These are phyloP conservation scores for Tuber aestivum DNA, from an alignment of 495 filamentous ascomycete genomes.

Conservation along the genomic window DNA sequence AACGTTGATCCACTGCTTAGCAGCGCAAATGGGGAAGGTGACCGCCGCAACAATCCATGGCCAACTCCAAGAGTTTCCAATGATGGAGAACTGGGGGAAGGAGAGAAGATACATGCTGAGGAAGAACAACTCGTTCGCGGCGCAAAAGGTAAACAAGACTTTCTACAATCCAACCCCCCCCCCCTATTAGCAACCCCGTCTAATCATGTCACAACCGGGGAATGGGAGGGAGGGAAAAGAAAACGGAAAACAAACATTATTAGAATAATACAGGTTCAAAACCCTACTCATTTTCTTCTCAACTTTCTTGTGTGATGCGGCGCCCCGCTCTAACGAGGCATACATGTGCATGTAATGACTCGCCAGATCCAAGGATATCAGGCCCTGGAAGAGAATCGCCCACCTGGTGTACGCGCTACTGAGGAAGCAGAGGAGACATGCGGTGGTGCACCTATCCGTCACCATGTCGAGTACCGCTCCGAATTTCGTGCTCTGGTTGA, in stretches of 20 bases:
- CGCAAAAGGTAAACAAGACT: conserved; percentile 86
- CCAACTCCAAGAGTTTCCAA: conserved; percentile 50
- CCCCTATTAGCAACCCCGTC: not conserved
- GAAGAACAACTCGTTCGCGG: conserved; percentile 91
- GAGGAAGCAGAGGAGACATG: conserved; percentile 87
- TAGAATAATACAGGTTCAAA: conserved; percentile 91
- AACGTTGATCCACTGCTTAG: conserved; percentile 91
- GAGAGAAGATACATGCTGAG: conserved; percentile 95
- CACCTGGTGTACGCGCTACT: conserved; percentile 86
- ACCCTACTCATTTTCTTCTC: conserved; percentile 71
- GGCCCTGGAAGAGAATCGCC: conserved; percentile 83
- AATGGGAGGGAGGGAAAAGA: not conserved
- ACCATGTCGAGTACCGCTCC: conserved; percentile 98
- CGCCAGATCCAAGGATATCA: conserved; percentile 86
- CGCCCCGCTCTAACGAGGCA: conserved; percentile 39
- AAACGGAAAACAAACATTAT: conserved; percentile 61
- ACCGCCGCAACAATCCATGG: conserved; percentile 86
- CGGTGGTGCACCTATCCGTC: conserved; percentile 88
- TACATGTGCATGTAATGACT: conserved; percentile 99
- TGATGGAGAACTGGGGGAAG: conserved; percentile 66
- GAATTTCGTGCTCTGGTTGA: conserved; percentile 85
- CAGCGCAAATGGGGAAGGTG: conserved; percentile 75
- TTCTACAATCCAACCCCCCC: conserved; percentile 52
- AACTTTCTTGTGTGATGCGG: conserved; percentile 75
- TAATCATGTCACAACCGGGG: not conserved